Conservation (phyloP, 1,284 basidiomycete species). For the Calocybe gambosa region DNA sequence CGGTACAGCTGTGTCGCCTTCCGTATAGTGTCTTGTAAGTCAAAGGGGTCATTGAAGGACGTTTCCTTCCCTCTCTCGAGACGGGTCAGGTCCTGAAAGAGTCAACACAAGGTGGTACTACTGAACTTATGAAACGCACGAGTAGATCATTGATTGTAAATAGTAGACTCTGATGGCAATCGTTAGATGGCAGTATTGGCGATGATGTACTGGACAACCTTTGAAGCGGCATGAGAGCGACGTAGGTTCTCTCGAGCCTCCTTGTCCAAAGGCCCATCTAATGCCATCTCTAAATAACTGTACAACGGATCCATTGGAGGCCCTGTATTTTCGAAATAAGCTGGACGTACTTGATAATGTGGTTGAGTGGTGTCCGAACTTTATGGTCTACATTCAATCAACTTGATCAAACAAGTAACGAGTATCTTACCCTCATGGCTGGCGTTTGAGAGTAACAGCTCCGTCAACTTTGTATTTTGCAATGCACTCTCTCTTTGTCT, state of each 20-base stretch:
- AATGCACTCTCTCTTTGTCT: constrained; percentile 78
- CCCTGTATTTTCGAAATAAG: not conserved
- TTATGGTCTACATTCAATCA: not conserved
- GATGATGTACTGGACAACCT: constrained; percentile 36
- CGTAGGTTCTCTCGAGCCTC: constrained; percentile 80
- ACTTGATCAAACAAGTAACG: not conserved
- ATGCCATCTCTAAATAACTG: constrained; percentile 81
- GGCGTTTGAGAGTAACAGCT: constrained; percentile 80
- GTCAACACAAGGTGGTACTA: not conserved
- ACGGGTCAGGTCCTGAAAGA: constrained; percentile 65
- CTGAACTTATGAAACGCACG: constrained; percentile 31
- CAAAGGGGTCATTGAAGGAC: constrained; percentile 79
- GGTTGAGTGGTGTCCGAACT: constrained; percentile 73
- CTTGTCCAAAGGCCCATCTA: constrained; percentile 71
- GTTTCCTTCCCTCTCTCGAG: constrained; percentile 79
- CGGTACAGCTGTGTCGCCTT: constrained; percentile 63
- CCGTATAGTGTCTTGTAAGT: constrained; percentile 61
- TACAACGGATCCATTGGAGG: not conserved
- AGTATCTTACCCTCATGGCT: constrained; percentile 68
- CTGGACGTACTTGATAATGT: constrained; percentile 59
- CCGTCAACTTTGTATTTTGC: constrained; percentile 74
- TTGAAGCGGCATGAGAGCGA: constrained; percentile 78
- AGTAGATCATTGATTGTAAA: constrained; percentile 87
- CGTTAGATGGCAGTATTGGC: constrained; percentile 7
- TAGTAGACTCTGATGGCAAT: constrained; percentile 45